A percentile compares a stretch with the other conserved stretches of the same genome.
Conservation (phyloP, 306 rosid genomes). For the Purshia tridentata region DNA sequence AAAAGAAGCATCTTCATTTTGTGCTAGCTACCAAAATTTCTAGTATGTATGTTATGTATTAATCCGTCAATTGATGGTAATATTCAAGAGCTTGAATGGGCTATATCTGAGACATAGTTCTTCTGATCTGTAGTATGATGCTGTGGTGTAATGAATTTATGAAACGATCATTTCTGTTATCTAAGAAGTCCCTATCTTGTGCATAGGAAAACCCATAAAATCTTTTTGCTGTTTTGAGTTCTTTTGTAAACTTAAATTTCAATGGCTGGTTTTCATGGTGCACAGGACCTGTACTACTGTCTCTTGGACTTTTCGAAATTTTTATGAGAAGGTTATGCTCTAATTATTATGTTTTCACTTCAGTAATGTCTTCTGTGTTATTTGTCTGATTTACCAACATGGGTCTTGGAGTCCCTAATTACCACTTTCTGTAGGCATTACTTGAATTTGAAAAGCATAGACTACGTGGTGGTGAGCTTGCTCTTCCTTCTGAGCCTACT, state of each 20-base stretch:
- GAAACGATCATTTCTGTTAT: background rate
- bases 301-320: conserved; percentile 77
- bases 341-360: background rate
- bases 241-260: background rate
- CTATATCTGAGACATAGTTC: too few species aligned
- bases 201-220: background rate
- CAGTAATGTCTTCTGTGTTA: background rate
- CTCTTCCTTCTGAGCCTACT: conserved; percentile 55
- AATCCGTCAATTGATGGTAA: background rate
- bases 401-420: conserved; percentile 2
- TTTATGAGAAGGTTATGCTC: conserved; percentile 65
- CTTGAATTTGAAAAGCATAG: conserved; percentile 74
- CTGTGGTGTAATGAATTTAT: background rate
- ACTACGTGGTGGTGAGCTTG: conserved; percentile 53
- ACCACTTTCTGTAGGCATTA: conserved; percentile 47
- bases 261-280: conserved; percentile 1
- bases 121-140: background rate
- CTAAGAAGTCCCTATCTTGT: background rate
- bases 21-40: background rate
- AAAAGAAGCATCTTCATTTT: conserved; percentile 10
- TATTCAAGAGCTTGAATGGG: background rate
- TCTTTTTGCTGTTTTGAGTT: background rate
- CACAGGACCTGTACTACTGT: conserved; percentile 78
- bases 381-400: background rate
- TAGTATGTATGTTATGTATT: background rate